These are phyloP conservation scores for Arabidopsis suecica DNA, from an alignment of 345 rosid species.

Conservation along the genomic window DNA sequence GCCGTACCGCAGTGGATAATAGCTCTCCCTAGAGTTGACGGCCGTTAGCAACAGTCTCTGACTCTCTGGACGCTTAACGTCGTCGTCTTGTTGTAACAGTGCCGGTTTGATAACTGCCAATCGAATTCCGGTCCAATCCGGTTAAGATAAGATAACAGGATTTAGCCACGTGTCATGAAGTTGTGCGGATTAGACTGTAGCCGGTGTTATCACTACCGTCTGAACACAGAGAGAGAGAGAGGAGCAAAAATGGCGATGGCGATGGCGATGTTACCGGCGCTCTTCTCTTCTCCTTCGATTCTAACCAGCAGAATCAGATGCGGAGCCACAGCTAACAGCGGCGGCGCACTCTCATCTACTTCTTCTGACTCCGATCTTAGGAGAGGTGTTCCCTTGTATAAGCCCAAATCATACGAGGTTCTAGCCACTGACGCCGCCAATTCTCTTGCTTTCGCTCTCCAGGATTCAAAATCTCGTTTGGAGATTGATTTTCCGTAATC, in stretches of 20 bases:
- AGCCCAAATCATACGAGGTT: constrained; percentile 88
- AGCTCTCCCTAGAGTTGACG: background rate
- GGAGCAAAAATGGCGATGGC: constrained; percentile 38
- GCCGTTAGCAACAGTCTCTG: constrained; percentile 20
- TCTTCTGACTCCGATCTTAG: constrained; percentile 49
- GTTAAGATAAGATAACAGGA: constrained; percentile 23
- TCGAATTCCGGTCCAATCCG: constrained; percentile 28
- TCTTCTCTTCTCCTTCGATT: constrained; percentile 41
- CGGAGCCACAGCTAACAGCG: constrained; percentile 34
- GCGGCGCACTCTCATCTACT: constrained; percentile 38
- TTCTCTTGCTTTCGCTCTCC: constrained; percentile 74
- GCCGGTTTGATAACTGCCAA: background rate
- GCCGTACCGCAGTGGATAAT: constrained; percentile 12
- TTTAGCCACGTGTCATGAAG: constrained; percentile 29
- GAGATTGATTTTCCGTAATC: constrained; percentile 94
- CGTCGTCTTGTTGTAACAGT: background rate
- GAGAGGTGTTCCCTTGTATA: constrained; percentile 78
- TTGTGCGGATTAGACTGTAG: constrained; percentile 30
- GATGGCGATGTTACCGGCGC: constrained; percentile 44
- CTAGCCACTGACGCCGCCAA: constrained; percentile 80
- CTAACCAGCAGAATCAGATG: constrained; percentile 40
- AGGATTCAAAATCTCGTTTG: constrained; percentile 73
- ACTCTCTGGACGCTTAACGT: background rate
- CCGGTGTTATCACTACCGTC: constrained; percentile 24
- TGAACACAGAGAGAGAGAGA: constrained; percentile 11